These are phyloP conservation scores for Citrus hindsii DNA, from an alignment of 345 rosid genomes.

Conservation along the genomic window DNA sequence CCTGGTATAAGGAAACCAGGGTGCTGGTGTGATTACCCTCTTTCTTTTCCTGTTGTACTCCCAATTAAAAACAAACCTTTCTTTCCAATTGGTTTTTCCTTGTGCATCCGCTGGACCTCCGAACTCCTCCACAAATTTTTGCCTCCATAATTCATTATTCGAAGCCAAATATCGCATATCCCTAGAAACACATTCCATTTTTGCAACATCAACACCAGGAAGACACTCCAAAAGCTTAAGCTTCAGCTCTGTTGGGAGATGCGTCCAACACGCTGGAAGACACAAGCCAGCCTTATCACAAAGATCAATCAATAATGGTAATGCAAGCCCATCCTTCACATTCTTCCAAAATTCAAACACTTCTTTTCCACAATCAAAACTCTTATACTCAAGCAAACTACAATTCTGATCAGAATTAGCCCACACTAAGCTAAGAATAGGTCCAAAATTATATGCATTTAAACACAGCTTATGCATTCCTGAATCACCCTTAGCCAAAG, in stretches of 20 bases:
- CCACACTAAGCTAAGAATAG: constrained; percentile 33
- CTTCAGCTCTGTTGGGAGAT: constrained; percentile 67
- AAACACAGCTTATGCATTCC: constrained; percentile 36
- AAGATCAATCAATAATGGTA: constrained; percentile 57
- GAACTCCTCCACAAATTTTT: constrained; percentile 48
- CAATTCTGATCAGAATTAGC: constrained; percentile 16
- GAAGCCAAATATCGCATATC: constrained; percentile 50
- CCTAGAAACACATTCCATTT: constrained; percentile 40
- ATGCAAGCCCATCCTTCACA: constrained; percentile 65
- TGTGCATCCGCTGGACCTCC: not conserved
- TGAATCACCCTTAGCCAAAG: constrained; percentile 27
- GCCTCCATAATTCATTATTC: constrained; percentile 54
- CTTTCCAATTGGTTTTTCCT: constrained; percentile 41
- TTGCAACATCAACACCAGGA: constrained; percentile 49
- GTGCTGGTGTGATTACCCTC: not conserved
- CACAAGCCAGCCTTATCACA: constrained; percentile 48
- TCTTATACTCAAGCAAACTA: constrained; percentile 11
- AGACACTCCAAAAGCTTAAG: constrained; percentile 58
- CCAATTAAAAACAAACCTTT: constrained; percentile 33
- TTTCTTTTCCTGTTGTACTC: constrained; percentile 22
- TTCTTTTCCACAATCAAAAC: constrained; percentile 19
- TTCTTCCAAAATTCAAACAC: constrained; percentile 69
- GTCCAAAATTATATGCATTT: constrained; percentile 41
- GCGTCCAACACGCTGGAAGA: constrained; percentile 54
- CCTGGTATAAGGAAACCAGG: not conserved